Evolutionary conservation across 2,329 filamentous ascomycete species (phyloP).

Genomic region (Chaetomium globosum): DNA sequence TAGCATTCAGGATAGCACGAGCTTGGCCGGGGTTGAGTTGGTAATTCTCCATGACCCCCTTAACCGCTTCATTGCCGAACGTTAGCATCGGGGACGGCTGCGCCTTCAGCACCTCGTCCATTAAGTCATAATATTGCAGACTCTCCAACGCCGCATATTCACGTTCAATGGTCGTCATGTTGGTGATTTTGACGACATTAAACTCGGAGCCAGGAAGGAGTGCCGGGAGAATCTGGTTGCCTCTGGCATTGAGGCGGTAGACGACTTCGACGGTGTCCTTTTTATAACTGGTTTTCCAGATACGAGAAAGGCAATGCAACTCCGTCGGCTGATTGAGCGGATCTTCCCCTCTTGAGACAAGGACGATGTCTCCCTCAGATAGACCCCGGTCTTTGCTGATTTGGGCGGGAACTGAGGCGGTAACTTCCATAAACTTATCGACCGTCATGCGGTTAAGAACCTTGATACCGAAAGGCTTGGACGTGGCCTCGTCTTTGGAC

Average conservation of each 20-base stretch:
- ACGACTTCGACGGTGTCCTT: slow-evolving; percentile 80
- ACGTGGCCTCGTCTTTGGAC: slow-evolving; percentile 80
- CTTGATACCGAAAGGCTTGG: slow-evolving; percentile 82
- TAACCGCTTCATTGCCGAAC: slow-evolving; percentile 74
- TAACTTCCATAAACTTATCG: slow-evolving; percentile 90
- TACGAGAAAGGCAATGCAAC: slow-evolving; percentile 82
- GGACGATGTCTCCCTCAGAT: slow-evolving; percentile 82
- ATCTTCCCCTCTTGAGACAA: slow-evolving; percentile 74
- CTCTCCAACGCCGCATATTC: slow-evolving; percentile 92
- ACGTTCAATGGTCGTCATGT: slow-evolving; percentile 90
- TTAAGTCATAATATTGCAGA: slow-evolving; percentile 92
- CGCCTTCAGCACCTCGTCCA: slow-evolving; percentile 82
- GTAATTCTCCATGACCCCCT: slow-evolving; percentile 73
- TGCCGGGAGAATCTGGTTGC: slow-evolving; percentile 61
- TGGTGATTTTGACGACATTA: slow-evolving; percentile 80
- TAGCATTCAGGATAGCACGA: slow-evolving; percentile 84
- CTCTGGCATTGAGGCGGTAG: slow-evolving; percentile 74
- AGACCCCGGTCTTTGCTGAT: slow-evolving; percentile 73
- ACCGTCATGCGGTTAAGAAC: slow-evolving; percentile 86
- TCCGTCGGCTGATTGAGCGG: slow-evolving; percentile 68
- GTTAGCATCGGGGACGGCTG: slow-evolving; percentile 85
- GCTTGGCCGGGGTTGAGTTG: slow-evolving; percentile 86
- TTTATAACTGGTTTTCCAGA: slow-evolving; percentile 79
- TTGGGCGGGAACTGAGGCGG: slow-evolving; percentile 72
- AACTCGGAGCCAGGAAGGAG: slow-evolving; percentile 72